A percentile compares a stretch with the other conserved stretches of the same genome.
These are phyloP conservation scores for Mucuna pruriens DNA, from an alignment of 306 rosid genomes.

Conservation along the genomic window DNA sequence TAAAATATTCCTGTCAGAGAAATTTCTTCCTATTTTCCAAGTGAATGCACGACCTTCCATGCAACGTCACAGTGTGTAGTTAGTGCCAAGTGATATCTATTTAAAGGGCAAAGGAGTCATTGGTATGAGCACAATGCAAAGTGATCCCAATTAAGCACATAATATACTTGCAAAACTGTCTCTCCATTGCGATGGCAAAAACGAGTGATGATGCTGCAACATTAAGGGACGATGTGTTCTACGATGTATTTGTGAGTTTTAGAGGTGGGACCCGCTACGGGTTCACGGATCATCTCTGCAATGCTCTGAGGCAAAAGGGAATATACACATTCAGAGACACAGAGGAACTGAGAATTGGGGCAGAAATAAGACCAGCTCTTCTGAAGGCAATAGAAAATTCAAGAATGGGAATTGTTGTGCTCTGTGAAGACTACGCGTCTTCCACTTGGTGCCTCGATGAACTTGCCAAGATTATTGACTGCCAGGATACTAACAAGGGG, in stretches of 20 bases:
- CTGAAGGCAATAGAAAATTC: neutral
- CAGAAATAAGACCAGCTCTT: neutral
- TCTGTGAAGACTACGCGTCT: conserved; percentile 6
- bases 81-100: too few relatives aligned
- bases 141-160: too few relatives aligned
- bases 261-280: neutral
- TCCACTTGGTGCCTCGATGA: conserved; percentile 19
- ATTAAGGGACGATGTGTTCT: neutral
- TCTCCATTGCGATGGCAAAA: neutral
- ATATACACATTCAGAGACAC: conserved; percentile 8
- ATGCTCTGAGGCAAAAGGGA: neutral
- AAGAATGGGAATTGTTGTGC: neutral
- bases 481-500: neutral
- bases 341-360: neutral
- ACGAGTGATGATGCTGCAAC: neutral
- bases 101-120: too few relatives aligned
- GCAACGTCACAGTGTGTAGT: too few relatives aligned
- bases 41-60: too few relatives aligned
- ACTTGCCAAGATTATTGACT: neutral
- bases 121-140: too few relatives aligned
- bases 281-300: neutral
- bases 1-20: too few relatives aligned
- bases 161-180: too few relatives aligned
- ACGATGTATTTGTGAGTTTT: conserved; percentile 22
- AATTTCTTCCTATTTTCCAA: too few relatives aligned